Percentiles rank a stretch among this genome's conserved stretches.
Conservation (phyloP, 176 grass and related monocot genomes). For the Hyparrhenia diplandra region DNA sequence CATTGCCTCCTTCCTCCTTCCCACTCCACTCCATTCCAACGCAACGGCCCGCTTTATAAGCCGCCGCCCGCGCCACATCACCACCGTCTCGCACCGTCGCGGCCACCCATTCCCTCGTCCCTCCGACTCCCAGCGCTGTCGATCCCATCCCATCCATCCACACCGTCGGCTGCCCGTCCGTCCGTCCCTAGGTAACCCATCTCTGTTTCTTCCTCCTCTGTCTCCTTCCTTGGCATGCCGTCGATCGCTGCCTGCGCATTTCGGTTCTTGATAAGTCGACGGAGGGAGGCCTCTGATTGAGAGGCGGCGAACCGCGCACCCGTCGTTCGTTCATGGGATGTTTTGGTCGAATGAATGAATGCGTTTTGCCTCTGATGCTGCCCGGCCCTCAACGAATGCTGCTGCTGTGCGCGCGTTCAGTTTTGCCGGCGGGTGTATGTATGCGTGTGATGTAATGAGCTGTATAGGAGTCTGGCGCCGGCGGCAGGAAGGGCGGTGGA, state of each 20-base stretch:
- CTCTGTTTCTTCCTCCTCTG: neutral
- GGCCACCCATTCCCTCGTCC: neutral
- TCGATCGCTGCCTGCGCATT: neutral
- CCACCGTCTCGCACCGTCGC: slow-evolving; percentile 22
- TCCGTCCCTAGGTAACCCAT: neutral
- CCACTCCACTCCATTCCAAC: neutral
- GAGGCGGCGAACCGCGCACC: neutral
- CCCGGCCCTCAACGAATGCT: neutral
- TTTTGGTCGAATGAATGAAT: neutral
- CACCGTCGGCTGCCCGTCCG: no score
- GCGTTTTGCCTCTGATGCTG: neutral
- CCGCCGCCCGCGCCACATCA: slow-evolving; percentile 22
- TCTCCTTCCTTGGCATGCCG: neutral
- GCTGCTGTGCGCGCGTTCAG: no score
- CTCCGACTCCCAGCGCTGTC: neutral
- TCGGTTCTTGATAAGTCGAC: neutral
- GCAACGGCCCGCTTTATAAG: slow-evolving; percentile 35
- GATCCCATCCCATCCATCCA: neutral
- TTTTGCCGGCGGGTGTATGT: no score
- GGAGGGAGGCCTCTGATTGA: neutral
- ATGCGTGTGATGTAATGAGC: neutral
- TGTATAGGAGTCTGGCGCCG: neutral
- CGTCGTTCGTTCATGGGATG: neutral
- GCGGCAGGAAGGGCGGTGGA: neutral
- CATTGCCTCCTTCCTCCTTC: neutral